Evolutionary conservation across 768 basidiomycete species (phyloP), one percentile per base, ranked within the genome.

Genomic region (Stropharia rugosoannulata): DNA sequence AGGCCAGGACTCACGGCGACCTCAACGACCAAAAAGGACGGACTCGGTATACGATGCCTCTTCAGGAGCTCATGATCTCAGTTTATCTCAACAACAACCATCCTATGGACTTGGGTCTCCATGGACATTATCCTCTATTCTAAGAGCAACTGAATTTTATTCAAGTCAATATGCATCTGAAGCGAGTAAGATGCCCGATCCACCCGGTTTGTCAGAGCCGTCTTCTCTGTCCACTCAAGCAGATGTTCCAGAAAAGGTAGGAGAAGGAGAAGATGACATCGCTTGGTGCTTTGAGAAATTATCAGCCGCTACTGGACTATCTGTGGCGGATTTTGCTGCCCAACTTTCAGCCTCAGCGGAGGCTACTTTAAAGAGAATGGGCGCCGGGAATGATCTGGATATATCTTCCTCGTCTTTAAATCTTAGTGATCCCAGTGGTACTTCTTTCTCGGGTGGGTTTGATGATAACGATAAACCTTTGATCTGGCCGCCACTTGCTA

Each of bases 291-390:
- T 72, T 52, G 64, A 67, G 57, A 57, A 53, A 53, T 64, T 64
- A 22, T 68, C 66, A 4, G 67, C 70, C 29, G 66, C 69, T 49
- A 68, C 71, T 51, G 74, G 73, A 32, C 60, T 74, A 41, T 68
- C 70, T 37, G 59, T 72, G 2, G 64, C 70, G 25, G 61, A 68
- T 32, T 64, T 75, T 43, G 70, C 69, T 22, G 65, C 66, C 18
- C 71, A 72, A n/a, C 64, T 75, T 13, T 70, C 75, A 10, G 68
- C 69, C 18, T 68, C 70, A 8, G 71, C 72, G 22, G 66, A 73
- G 32, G 59, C 65, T n/a, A 68, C 73, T 19, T 62, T 74, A 29
- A 63, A 64, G 47, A 61, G 64, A 36, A 62, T 73, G 57, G 58
- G 62, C 3, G 54, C 50, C n/a, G 44, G 51, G 37, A 54, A 59